A percentile compares a stretch with the other conserved stretches of the same genome.
Evolutionary conservation across 441 rosid genomes (phyloP).

Genomic region (Erysimum pusillum): DNA sequence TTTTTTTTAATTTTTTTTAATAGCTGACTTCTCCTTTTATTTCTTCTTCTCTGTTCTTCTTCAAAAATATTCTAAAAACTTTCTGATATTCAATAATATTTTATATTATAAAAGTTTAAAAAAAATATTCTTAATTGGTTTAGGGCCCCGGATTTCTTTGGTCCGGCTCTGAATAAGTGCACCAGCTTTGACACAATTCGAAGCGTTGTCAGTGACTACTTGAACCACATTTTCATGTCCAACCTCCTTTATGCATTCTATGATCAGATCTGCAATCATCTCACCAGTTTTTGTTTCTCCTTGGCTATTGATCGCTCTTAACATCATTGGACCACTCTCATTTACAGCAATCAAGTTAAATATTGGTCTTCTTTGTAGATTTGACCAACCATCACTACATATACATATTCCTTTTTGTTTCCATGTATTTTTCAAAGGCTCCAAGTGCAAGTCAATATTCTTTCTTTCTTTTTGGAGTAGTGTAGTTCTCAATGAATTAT

Average conservation of each 20-base stretch:
- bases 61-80: too few species aligned
- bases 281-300: background rate
- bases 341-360: constrained; percentile 16
- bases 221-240: too few species aligned
- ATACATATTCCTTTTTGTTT: constrained; percentile 16
- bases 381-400: constrained; percentile 22
- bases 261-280: background rate
- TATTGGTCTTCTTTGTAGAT: background rate
- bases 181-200: too few species aligned
- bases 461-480: constrained; percentile 10
- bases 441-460: background rate
- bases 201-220: too few species aligned
- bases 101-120: too few species aligned
- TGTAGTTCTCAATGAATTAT: background rate
- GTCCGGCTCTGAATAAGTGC: too few species aligned
- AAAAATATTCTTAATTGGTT: too few species aligned
- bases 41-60: too few species aligned
- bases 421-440: constrained; percentile 17
- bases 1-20: too few species aligned
- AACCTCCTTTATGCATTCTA: constrained; percentile 5
- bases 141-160: too few species aligned
- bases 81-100: too few species aligned
- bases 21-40: too few species aligned
- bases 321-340: constrained; percentile 20
- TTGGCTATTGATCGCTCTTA: background rate